Percentiles rank a stretch among this genome's conserved stretches.
phyloP scores from a whole-genome alignment of 2,329 filamentous ascomycete species.

The Ascochyta clinopodiicola region DNA sequence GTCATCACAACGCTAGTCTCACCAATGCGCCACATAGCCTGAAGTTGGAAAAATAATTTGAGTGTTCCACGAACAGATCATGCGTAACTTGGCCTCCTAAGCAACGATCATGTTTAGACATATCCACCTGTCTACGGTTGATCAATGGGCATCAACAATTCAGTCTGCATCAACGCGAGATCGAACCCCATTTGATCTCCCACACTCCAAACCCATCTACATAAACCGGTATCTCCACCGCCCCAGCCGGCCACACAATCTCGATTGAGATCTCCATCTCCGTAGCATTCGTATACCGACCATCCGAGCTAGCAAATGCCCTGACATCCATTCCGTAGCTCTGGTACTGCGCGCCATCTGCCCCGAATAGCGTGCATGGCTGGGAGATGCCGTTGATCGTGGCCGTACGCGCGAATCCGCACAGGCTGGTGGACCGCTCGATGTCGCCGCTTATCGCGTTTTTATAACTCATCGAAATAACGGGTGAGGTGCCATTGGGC shows the following conservation, averaged over 20 bases:
- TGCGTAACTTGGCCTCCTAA: no score
- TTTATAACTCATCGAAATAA: background rate
- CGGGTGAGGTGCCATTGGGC: background rate
- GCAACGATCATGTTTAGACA: no score
- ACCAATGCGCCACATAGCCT: no score
- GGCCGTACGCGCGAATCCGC: background rate
- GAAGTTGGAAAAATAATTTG: no score
- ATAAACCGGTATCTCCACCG: background rate
- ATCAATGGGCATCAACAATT: no score
- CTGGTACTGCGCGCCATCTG: background rate
- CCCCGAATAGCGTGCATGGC: background rate
- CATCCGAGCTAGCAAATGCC: background rate
- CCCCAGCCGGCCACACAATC: conserved; percentile 1
- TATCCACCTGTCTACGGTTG: no score
- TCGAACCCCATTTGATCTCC: conserved; percentile 2
- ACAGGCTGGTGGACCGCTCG: background rate
- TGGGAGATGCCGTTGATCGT: background rate
- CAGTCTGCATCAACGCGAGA: background rate
- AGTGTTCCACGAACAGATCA: no score
- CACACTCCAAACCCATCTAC: conserved; percentile 1
- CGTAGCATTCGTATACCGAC: background rate
- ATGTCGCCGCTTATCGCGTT: background rate
- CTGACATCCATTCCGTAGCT: conserved; percentile 4
- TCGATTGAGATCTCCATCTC: conserved; percentile 2
- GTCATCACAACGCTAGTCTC: no score